Evolutionary conservation across 768 basidiomycete species (phyloP), one percentile per base, ranked within the genome.

Genomic region (Hypholoma fasciculare): DNA sequence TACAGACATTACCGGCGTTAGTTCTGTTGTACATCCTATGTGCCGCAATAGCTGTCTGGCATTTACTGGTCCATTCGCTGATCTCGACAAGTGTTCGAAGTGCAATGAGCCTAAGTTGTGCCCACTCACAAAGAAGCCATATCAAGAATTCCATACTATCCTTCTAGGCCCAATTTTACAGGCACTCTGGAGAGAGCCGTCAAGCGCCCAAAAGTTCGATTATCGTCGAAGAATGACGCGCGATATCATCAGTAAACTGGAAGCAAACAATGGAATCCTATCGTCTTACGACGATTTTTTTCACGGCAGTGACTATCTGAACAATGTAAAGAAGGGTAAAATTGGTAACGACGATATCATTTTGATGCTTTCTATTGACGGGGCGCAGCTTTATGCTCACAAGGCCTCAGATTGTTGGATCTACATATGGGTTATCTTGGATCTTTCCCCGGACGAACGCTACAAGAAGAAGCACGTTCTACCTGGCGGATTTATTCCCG

Each of bases 391-490:
- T 0, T 78, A 75, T 58, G 60, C 52, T 6, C 65, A 67, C 58
- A 78, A 78, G 59, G 56, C 59, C 30, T 79, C 77, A 0, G 74
- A 78, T 48, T 70, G 66, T 34, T 77, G 75, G 76, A 74, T 78
- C 8, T 68, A 57, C 30, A 72, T 79, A 5, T 79, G 77, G 76
- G 58, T 77, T 13, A 60, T 79, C 12, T 48, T 70, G 13, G 65
- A 77, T 54, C 61, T 67, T 26, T 51, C 58, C 16, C 72, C 72
- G 1, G 61, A 69, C 14, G 16, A 54, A 9, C 65, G 63, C 1
- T 71, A 66, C 54, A 67, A 49, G 48, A 49, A 49, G 48, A 49
- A 27, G 27, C 52, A 61, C 49, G 54, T 67, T 37, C 43, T 68
- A 16, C 66, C 66, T 37, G 64, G 64, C 6, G 55, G 59, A n/a